phyloP scores from a whole-genome alignment of 2,329 filamentous ascomycete species.

The Paracamarosporium sp. region DNA sequence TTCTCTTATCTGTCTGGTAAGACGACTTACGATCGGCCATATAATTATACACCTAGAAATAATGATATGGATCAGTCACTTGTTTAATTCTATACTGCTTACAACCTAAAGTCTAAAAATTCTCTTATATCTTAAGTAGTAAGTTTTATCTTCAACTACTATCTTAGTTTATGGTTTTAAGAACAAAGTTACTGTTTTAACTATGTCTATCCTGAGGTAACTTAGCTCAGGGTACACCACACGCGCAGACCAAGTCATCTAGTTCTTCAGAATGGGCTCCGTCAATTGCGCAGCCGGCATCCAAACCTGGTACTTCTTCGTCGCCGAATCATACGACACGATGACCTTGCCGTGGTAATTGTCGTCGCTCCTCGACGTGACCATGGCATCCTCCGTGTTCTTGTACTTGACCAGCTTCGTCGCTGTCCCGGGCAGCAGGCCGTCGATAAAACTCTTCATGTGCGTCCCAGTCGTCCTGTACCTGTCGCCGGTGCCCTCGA shows the following conservation, averaged over 20 bases:
- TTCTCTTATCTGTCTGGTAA: no score
- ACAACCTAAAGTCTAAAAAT: no score
- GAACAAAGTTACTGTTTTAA: no score
- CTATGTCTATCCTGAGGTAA: neutral
- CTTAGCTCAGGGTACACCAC: neutral
- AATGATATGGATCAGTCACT: no score
- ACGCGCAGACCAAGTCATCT: neutral
- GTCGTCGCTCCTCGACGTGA: neutral
- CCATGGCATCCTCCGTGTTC: neutral
- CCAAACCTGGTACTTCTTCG: slow-evolving; percentile 1
- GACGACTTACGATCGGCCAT: no score
- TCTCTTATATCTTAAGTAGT: no score
- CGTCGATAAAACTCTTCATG: neutral
- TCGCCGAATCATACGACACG: neutral
- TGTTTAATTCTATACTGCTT: no score
- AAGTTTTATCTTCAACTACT: no score
- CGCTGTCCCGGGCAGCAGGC: neutral
- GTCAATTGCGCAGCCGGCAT: neutral
- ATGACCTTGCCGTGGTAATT: slow-evolving; percentile 1
- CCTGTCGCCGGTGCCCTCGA: neutral
- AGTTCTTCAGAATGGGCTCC: neutral
- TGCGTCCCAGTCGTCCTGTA: neutral
- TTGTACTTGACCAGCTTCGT: neutral
- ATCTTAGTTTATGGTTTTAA: no score
- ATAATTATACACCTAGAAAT: no score